Base-by-base conservation (phyloP, 2,329 filamentous ascomycete species). In the Immersiporthe knoxdaviesiana region DNA sequence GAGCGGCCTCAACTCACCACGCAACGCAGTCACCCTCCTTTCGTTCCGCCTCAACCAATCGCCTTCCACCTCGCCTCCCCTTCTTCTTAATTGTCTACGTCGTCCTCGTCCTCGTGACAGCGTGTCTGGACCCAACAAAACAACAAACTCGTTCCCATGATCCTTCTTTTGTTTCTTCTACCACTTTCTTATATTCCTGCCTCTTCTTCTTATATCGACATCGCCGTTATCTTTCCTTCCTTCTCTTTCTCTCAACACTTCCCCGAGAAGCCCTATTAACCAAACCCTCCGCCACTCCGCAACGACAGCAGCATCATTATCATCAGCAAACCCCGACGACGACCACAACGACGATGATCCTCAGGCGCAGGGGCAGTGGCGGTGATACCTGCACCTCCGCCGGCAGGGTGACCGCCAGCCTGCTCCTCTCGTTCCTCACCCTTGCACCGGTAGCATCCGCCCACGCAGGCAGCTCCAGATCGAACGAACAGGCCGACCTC, bases 381-480 rank as follows among this genome's bases (percentile, higher is more conserved):
- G 64, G 61, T 63, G 64, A 71, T 68, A 73, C 72, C 68, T 88
- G 85, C 81, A 80, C 78, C 73, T 91, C 90, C 75, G 82, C 86
- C 67, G 85, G 85, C 79, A 87, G 86, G 81, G 86, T 91, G 73
- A 90, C 90, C 18, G 86, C 88, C 66, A 83, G 84, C 58, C 78
- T 91, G 62, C 80, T 93, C 70, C 80, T 93, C 72, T 90, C 89
- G 32, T 89, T 92, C 79, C 85, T 93, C 66, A 88, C 89, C 73
- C 79, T 89, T 74, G 83, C 86, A 27, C 81, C 83, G 27, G 75
- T 81, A 59, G 78, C 27, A 30, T 16, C 79, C 61, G 79, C 79
- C 24, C 74, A 75, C 67, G 73, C 76, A 66, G 73, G 77, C 71
- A 74, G 71, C 72, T 69, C 76, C 62, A 65, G 65, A 8, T 71